Evolutionary conservation across 805 yeast genomes (phyloP), one percentile per base, ranked within the genome.

Genomic region (Candida cerambycidarum): DNA sequence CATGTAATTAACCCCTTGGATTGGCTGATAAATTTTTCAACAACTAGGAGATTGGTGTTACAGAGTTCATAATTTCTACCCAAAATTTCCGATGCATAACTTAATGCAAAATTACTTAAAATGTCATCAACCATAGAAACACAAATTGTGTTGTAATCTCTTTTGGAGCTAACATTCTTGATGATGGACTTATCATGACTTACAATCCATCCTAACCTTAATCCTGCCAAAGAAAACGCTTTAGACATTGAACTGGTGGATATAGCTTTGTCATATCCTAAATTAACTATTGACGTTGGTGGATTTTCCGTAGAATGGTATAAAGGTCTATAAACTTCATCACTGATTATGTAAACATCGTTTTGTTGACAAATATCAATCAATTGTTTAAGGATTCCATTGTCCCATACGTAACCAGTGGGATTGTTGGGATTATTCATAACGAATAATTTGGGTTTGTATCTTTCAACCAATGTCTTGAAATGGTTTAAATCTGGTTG

Each of bases 281-380:
- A 53, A 25, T 65, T 59, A 10, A 70, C 67, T 11, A 72, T 63
- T 3, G 78, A 69, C 23, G 55, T 56, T 4, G 80, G 76, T 5
- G 37, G 31, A 4, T 42, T 43, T 0, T 19, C 38, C 7, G 60
- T 47, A 4, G 70, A 61, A 53, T 76, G 79, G 53, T 62, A 74
- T 39, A 78, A 58, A 9, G 82, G 82, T 8, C 80, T 57, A 51
- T 78, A 78, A 6, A 77, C 82, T 48, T 78, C 82, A 54, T 78
- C 82, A 34, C 74, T 67, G 37, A 75, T 53, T 8, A 78, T 42
- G 37, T 67, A 67, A 7, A 63, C 59, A 32, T 58, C 65, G 13
- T 56, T 43, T 12, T 51, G 37, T 21, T 52, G 40, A 32, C 80
- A 76, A 19, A 76, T 43, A 3, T 55, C 59, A 7, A 54, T 72